Evolutionary conservation across 805 yeast genomes (phyloP), one percentile per base, ranked within the genome.

Genomic region (Cyberlindnera amylophila): DNA sequence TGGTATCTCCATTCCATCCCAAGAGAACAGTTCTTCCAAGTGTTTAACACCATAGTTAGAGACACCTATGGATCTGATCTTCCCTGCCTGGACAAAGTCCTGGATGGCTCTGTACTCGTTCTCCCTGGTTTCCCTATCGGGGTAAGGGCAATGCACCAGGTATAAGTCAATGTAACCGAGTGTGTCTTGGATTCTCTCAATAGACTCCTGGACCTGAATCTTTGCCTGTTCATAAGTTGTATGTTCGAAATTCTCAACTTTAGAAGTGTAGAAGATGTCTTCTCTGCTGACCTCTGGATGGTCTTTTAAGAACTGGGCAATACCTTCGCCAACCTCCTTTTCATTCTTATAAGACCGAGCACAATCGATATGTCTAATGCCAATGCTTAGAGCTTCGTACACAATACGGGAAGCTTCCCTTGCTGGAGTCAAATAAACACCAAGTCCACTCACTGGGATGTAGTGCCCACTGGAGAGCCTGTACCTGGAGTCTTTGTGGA

Each of bases 91-190:
- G 26, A 78, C 81, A 21, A 79, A 81, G 53, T 85, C 91, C 61
- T 85, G 90, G 72, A 86, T 71, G 1, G 90, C 90, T 53, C 65
- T 70, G 77, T 82, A 85, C 4, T 88, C 74, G 34, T 74, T 86
- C 34, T 81, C 54, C 56, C 93, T 70, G 16, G 43, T 47, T 19
- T 45, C 57, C 24, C 66, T 61, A 11, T 78, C 78, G 38, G 72
- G 72, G 38, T 67, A 53, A 15, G 93, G 91, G 6, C 81, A 70
- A 58, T 81, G 87, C 50, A 86, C 78, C 52, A 86, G 66, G 39
- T 82, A 64, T 45, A 87, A 63, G 57, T 86, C 95, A 46, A 86
- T 83, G 57, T 85, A 85, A 17, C 70, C 75, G 36, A 84, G 61
- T 6, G 18, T 16, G 2, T 63, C 71, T 33, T 72, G 64, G 10